Evolutionary conservation across 2,329 filamentous ascomycete species (phyloP).

Genomic region (Penicillium sp.): DNA sequence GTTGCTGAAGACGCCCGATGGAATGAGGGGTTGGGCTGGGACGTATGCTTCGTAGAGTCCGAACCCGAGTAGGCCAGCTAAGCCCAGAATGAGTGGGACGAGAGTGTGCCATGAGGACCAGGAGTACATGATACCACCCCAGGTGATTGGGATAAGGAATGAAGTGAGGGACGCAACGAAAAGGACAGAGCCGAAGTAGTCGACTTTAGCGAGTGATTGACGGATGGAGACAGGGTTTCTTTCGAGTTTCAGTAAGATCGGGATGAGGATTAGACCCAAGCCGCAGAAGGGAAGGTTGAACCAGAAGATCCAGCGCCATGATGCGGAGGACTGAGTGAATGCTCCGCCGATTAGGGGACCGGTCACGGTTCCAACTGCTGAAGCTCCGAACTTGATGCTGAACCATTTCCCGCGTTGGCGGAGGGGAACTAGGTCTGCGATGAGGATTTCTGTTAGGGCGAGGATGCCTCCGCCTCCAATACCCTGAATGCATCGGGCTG

Average conservation of each 20-base stretch:
- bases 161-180: constrained; percentile 29
- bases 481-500: constrained; percentile 58
- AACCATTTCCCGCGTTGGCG: constrained; percentile 32
- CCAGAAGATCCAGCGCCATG: constrained; percentile 35
- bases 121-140: constrained; percentile 29
- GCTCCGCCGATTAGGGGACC: constrained; percentile 47
- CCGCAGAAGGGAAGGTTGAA: constrained; percentile 31
- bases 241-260: constrained; percentile 21
- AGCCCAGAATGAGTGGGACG: constrained; percentile 31
- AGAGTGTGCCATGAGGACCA: constrained; percentile 33
- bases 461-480: constrained; percentile 49
- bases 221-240: not conserved
- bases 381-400: constrained; percentile 21
- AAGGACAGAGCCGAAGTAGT: constrained; percentile 31
- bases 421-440: constrained; percentile 50
- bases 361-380: constrained; percentile 43
- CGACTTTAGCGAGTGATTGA: constrained; percentile 20
- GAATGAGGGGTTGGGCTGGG: constrained; percentile 34
- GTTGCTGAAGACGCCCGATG: constrained; percentile 47
- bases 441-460: constrained; percentile 45
- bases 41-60: constrained; percentile 13
- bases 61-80: constrained; percentile 25
- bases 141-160: constrained; percentile 33
- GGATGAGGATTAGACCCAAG: constrained; percentile 22
- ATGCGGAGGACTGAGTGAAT: constrained; percentile 18